Evolutionary conservation across 192 early-diverging fungal genomes (phyloP), one percentile per base, ranked within the genome.

Genomic region (Umbelopsis isabellina): DNA sequence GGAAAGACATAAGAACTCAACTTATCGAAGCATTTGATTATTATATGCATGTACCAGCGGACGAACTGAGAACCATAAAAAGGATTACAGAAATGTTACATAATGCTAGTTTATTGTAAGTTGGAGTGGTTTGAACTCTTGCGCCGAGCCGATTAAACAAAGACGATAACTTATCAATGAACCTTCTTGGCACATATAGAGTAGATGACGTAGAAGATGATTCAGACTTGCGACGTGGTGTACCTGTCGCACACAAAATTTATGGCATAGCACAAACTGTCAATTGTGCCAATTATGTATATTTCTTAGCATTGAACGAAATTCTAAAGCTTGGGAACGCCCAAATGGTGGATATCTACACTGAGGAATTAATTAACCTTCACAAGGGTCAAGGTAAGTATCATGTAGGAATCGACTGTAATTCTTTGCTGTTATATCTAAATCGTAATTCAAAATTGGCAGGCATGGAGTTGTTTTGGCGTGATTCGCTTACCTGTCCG

Each of bases 121-220:
- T 67, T 2, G 18, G 25, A 27, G 27, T 15, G 22, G 13, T 18
- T 30, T 64, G 21, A 11, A 4, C 16, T 3, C 49, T 25, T 2
- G 25, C 0, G 37, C 37, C 37, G 6, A 41, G 37, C 37, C 35
- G 2, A 49, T 27, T 75, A 6, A 45, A 20, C 30, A 49, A 51
- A 73, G 13, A 41, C 41, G 13, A 33, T 27, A 23, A 13, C 7
- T 23, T 49, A 20, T 41, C 18, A 46, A 55, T 48, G 1, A 2
- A 46, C 1, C 16, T 10, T 33, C 37, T 69, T 51, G 22, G 12
- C 21, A 8, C 9, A 15, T 16, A 13, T 72, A 93, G 92, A 52
- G 91, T 99, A 25, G 98, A 99, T 77, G 98, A 99, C 71, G 93
- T 99, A 12, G 93, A 99, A 77, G 98, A 99, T 71, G 91, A 89